Percentiles rank a stretch among this genome's conserved stretches.
These are phyloP conservation scores for Nakataea oryzae DNA, from an alignment of 2,329 filamentous ascomycete genomes.

Conservation along the genomic window DNA sequence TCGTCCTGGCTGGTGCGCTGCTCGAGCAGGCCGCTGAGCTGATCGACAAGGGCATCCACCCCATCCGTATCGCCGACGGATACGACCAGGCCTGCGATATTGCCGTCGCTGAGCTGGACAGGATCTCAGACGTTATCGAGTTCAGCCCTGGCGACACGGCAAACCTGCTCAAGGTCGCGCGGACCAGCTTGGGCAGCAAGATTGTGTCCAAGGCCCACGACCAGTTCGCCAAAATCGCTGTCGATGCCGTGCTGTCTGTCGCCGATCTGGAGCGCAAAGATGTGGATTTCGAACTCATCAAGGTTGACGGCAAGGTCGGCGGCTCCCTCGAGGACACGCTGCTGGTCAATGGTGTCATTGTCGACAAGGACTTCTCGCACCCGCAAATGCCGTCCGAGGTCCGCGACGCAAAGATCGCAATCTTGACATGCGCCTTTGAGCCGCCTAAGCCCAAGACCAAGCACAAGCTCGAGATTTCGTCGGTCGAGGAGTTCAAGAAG, in stretches of 20 bases:
- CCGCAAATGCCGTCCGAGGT: conserved; percentile 98
- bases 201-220: conserved; percentile 99
- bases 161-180: conserved; percentile 89
- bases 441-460: conserved; percentile 99
- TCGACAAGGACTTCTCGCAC: conserved; percentile 99
- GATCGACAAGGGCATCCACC: conserved; percentile 99
- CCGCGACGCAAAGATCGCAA: conserved; percentile 90
- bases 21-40: conserved; percentile 94
- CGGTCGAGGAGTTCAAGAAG: conserved; percentile 97
- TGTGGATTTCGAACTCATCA: conserved; percentile 98
- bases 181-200: conserved; percentile 94
- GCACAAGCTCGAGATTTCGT: conserved; percentile 96
- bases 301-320: conserved; percentile 97
- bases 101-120: conserved; percentile 83
- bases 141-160: conserved; percentile 71
- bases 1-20: conserved; percentile 87
- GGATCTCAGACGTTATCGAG: conserved; percentile 81
- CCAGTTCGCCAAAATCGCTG: conserved; percentile 93
- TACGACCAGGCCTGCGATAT: conserved; percentile 98
- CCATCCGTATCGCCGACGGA: conserved; percentile 95
- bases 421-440: conserved; percentile 95
- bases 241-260: conserved; percentile 93
- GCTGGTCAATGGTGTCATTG: conserved; percentile 92
- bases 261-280: conserved; percentile 93
- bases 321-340: conserved; percentile 87